Percentiles rank a stretch among this genome's conserved stretches.
These are phyloP conservation scores for Penicillium sp. DNA, from an alignment of 2,329 filamentous ascomycete species.

Conservation along the genomic window DNA sequence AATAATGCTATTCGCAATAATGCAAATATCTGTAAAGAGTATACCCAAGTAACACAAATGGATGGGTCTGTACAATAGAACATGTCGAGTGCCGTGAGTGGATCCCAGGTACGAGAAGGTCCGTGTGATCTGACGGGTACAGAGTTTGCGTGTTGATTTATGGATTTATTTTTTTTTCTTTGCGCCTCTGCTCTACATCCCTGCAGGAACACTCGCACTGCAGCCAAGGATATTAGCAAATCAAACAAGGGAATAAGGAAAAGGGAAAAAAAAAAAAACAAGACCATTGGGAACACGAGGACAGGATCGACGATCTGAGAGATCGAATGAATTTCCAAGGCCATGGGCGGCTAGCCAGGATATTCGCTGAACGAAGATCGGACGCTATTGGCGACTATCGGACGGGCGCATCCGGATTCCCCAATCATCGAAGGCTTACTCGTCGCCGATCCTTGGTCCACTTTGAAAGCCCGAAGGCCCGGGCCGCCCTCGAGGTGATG, in stretches of 20 bases:
- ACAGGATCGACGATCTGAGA: conserved; percentile 11
- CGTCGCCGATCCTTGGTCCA: conserved; percentile 25
- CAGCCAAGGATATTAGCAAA: neutral
- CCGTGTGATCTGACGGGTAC: neutral
- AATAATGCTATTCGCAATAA: conserved; percentile 7
- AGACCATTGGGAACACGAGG: neutral
- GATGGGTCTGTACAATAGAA: neutral
- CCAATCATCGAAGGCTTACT: conserved; percentile 19
- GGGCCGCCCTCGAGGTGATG: conserved; percentile 26
- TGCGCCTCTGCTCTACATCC: neutral
- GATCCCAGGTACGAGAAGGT: conserved; percentile 3
- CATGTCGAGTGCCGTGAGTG: neutral
- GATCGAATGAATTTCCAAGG: conserved; percentile 22
- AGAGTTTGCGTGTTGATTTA: neutral
- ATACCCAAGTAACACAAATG: neutral
- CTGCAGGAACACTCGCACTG: conserved; percentile 3
- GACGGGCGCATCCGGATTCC: conserved; percentile 21
- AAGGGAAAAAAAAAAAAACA: neutral
- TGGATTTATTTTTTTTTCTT: neutral
- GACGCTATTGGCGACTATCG: conserved; percentile 30
- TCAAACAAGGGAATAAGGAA: neutral
- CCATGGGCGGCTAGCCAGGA: conserved; percentile 28
- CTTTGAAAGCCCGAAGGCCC: conserved; percentile 25
- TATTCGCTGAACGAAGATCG: conserved; percentile 24
- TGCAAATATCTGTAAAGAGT: conserved; percentile 4